Evolutionary conservation across 1,284 basidiomycete genomes (phyloP).

Genomic region (Stereum hirsutum): DNA sequence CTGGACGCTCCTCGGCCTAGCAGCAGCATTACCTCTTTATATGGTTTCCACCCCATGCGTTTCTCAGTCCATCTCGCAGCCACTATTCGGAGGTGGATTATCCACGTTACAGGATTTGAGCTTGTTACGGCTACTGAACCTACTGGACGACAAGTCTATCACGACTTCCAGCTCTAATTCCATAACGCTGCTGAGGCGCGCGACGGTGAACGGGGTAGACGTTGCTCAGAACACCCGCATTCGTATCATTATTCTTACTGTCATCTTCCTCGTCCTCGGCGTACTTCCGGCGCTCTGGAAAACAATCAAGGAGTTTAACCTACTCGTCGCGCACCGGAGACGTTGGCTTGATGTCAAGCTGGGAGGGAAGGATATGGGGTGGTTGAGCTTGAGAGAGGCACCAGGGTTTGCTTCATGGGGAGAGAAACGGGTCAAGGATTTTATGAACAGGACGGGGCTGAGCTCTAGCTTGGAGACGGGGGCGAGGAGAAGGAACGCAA

Average conservation of each 20-base stretch:
- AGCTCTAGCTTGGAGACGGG: constrained; percentile 40
- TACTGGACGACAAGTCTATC: constrained; percentile 42
- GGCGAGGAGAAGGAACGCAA: constrained; percentile 14
- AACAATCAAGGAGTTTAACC: constrained; percentile 56
- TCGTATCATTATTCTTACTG: constrained; percentile 60
- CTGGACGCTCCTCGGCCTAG: constrained; percentile 60
- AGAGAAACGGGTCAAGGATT: constrained; percentile 60
- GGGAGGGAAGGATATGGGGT: constrained; percentile 63
- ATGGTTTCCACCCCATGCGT: constrained; percentile 62
- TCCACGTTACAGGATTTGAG: constrained; percentile 70
- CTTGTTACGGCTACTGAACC: constrained; percentile 56
- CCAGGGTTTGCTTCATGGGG: constrained; percentile 64
- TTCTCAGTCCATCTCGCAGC: constrained; percentile 34
- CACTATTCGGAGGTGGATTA: constrained; percentile 46
- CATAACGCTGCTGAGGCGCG: constrained; percentile 24
- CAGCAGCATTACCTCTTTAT: constrained; percentile 62
- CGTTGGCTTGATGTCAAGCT: constrained; percentile 58
- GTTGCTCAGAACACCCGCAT: constrained; percentile 39
- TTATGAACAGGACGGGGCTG: constrained; percentile 52
- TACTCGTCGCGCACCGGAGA: constrained; percentile 41
- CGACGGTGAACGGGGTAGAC: constrained; percentile 25
- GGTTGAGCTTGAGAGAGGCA: constrained; percentile 51
- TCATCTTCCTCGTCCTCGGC: constrained; percentile 47
- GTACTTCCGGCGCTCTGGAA: constrained; percentile 58
- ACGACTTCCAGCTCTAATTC: constrained; percentile 23